Percentiles rank a stretch among this genome's conserved stretches.
Conservation (phyloP, 768 basidiomycete species). For the Favolaschia claudopus region DNA sequence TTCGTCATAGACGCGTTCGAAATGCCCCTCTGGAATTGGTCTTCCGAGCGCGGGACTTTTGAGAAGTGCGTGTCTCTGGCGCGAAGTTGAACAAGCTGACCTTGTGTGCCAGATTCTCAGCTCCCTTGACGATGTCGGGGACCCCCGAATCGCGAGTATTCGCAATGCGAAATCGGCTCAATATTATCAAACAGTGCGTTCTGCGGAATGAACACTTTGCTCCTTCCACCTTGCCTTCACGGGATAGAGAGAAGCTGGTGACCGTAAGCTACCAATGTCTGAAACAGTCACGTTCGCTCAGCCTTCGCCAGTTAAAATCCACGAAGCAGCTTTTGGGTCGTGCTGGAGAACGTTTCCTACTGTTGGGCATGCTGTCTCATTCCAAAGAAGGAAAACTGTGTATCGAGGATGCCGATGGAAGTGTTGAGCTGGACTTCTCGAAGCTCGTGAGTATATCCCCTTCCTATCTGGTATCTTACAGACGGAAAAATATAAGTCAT, state of each 20-base stretch:
- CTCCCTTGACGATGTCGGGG: slow-evolving; percentile 75
- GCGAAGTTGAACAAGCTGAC: slow-evolving; percentile 5
- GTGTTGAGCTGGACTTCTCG: slow-evolving; percentile 87
- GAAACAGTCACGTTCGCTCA: background rate
- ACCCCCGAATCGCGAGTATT: slow-evolving; percentile 82
- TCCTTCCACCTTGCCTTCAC: slow-evolving; percentile 90
- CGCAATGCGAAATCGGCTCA: slow-evolving; percentile 84
- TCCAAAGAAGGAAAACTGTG: slow-evolving; percentile 91
- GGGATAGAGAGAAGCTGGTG: slow-evolving; percentile 86
- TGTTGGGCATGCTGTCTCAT: slow-evolving; percentile 91
- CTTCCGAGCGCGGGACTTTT: slow-evolving; percentile 84
- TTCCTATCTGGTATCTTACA: slow-evolving; percentile 5
- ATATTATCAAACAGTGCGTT: slow-evolving; percentile 92
- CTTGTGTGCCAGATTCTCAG: slow-evolving; percentile 62
- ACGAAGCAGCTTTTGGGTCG: slow-evolving; percentile 96
- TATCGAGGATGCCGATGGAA: slow-evolving; percentile 93
- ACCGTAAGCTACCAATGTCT: slow-evolving; percentile 61
- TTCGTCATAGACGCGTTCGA: slow-evolving; percentile 90
- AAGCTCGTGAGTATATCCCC: slow-evolving; percentile 66
- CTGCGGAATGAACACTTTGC: slow-evolving; percentile 97
- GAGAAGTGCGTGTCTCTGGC: slow-evolving; percentile 66
- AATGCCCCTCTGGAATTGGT: slow-evolving; percentile 96
- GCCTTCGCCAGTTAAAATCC: slow-evolving; percentile 74
- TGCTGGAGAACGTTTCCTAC: slow-evolving; percentile 86
- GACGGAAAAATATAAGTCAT: slow-evolving; percentile 27